Conservation (phyloP, 1,284 basidiomycete species). For the Vanrija sp. region DNA sequence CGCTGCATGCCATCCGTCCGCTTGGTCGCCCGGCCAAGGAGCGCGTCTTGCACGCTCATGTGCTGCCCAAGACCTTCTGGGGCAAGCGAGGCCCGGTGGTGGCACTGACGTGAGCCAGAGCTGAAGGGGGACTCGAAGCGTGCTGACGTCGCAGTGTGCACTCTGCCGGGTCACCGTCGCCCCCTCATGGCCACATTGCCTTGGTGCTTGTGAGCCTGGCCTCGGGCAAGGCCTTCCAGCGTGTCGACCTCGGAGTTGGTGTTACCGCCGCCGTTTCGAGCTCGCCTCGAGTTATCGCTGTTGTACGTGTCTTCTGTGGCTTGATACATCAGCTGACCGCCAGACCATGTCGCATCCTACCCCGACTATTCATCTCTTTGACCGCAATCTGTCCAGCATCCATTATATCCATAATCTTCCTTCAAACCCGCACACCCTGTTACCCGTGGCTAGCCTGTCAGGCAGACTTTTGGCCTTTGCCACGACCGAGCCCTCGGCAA, state of each 20-base stretch:
- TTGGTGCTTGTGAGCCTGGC: constrained; percentile 25
- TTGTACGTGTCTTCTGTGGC: constrained; percentile 21
- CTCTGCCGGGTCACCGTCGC: background rate
- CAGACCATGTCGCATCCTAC: constrained; percentile 30
- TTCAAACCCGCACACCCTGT: constrained; percentile 10
- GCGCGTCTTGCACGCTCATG: constrained; percentile 9
- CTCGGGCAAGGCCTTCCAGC: constrained; percentile 25
- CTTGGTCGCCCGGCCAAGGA: background rate
- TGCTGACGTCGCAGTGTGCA: background rate
- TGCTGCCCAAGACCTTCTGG: constrained; percentile 11
- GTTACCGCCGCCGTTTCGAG: constrained; percentile 15
- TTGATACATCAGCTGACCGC: background rate
- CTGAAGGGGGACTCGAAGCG: background rate
- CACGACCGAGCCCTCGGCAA: constrained; percentile 23
- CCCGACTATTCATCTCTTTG: constrained; percentile 28
- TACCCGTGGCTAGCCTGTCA: constrained; percentile 30
- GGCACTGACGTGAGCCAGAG: constrained; percentile 22
- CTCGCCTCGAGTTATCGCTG: constrained; percentile 22
- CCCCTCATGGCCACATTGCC: constrained; percentile 12
- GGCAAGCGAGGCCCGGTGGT: constrained; percentile 13
- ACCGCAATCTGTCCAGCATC: constrained; percentile 15
- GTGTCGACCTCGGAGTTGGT: constrained; percentile 30
- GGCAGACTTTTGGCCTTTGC: constrained; percentile 36
- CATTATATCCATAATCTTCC: constrained; percentile 14
- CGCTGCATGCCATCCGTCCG: background rate